Evolutionary conservation across 129 eudicot species (phyloP), one percentile per base, ranked within the genome.

Genomic region (Tagetes erecta): DNA sequence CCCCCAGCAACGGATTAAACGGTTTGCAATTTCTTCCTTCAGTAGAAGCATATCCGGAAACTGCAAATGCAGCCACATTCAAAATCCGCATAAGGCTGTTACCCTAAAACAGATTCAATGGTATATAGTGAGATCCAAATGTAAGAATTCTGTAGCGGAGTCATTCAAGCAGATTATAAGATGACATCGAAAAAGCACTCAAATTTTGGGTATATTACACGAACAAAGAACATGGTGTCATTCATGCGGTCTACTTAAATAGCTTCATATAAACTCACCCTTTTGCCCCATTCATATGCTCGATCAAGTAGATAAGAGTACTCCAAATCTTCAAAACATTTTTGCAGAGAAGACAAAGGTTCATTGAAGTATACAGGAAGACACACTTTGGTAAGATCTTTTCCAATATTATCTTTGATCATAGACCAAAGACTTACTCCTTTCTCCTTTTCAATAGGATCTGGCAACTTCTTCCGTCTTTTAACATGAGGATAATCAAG

Each of bases 281-380:
- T 80, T 83, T 83, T 94, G 14, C 99, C 99, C 91, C 94, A 94
- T 75, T 83, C 99, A 71, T 83, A 84, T 58, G 99, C 99, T 72
- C 94, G 87, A 68, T 94, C 99, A 80, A 94, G 72, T 76, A 94
- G 96, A 85, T 94, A 88, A n/a, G 99, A 94, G 77, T 94, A 94
- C 73, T 94, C 99, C 86, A 94, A 79, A 85, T 94, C 99, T 85
- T 94, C 99, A 72, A 80, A 91, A 71, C 97, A 94, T 73, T 94
- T 94, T 78, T 94, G 99, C 83, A 94, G 86, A 71, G 99, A 90
- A 71, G 99, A 94, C 20, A 94, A 82, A 72, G 99, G 99, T 78
- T 94, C 99, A 73, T 94, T 94, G 80, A 94, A 94, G 86, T 94
- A 94, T 38, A 94, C 99, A 47, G 99, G 99, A 74, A 94, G 99